Evolutionary conservation across 169 alveolate species (phyloP).

Genomic region (Eimeria tenella): DNA sequence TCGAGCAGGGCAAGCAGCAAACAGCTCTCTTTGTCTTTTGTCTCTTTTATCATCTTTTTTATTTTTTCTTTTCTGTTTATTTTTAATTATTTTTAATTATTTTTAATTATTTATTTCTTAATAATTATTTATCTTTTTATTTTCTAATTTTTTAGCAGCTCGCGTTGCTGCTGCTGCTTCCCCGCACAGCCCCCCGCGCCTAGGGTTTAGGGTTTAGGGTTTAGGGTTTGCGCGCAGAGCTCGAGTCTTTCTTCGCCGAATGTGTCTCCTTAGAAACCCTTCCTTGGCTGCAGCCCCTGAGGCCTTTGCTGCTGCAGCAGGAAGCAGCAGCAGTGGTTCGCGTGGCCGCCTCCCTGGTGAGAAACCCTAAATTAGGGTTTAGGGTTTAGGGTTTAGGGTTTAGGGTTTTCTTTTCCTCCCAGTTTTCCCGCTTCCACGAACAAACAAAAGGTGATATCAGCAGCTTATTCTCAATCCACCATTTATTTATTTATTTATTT

Average conservation of each 20-base stretch:
- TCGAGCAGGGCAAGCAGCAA: not conserved
- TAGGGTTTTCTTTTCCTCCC: not conserved
- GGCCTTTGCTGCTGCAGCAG: not conserved
- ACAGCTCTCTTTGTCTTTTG: not conserved
- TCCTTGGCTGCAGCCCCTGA: not conserved
- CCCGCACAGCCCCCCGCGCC: not conserved
- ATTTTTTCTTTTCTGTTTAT: no score
- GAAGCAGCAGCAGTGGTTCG: not conserved
- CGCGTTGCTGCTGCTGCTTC: no score
- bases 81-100: no score
- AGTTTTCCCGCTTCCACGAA: not conserved
- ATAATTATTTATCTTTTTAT: no score
- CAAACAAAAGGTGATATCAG: not conserved
- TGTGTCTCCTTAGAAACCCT: not conserved
- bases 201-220: constrained; percentile 7
- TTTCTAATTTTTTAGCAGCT: no score
- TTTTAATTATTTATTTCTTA: no score
- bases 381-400: constrained; percentile 7
- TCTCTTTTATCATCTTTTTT: no score
- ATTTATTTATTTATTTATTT: not conserved
- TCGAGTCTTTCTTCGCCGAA: not conserved
- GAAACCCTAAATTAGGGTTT: not conserved
- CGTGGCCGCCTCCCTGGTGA: not conserved
- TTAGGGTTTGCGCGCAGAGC: not conserved
- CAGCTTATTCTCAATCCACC: not conserved